These are phyloP conservation scores for Exophiala spinifera DNA, from an alignment of 2,329 filamentous ascomycete species.

Conservation along the genomic window DNA sequence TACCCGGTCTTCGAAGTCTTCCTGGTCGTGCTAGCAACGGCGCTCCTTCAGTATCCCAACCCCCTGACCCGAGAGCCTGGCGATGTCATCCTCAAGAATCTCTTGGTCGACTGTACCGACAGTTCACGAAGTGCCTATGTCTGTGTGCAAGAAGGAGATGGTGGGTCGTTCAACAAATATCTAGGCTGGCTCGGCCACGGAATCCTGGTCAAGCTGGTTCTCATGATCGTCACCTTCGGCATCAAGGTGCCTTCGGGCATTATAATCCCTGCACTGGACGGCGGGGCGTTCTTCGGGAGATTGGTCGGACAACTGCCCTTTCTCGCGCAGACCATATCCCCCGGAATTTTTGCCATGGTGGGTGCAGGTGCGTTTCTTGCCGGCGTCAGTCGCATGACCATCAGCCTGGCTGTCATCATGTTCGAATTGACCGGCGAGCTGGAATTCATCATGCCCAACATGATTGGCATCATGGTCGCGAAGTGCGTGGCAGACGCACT, in stretches of 20 bases:
- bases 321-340: constrained; percentile 55
- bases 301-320: constrained; percentile 48
- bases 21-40: constrained; percentile 53
- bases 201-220: constrained; percentile 52
- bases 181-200: constrained; percentile 53
- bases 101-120: constrained; percentile 54
- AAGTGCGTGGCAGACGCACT: constrained; percentile 59
- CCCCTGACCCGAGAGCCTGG: constrained; percentile 54
- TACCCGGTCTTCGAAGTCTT: constrained; percentile 57
- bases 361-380: constrained; percentile 58
- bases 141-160: constrained; percentile 48
- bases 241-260: constrained; percentile 60
- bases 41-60: constrained; percentile 56
- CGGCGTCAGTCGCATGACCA: constrained; percentile 58
- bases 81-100: constrained; percentile 55
- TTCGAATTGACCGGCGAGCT: constrained; percentile 60
- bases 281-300: constrained; percentile 57
- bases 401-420: constrained; percentile 59
- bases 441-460: constrained; percentile 56
- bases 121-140: constrained; percentile 44
- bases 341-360: constrained; percentile 61
- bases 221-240: constrained; percentile 59
- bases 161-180: constrained; percentile 38
- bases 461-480: constrained; percentile 58
- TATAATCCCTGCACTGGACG: constrained; percentile 59